Base-by-base conservation (phyloP, 371 early-diverging fungal species). In the Parasitella parasitica region DNA sequence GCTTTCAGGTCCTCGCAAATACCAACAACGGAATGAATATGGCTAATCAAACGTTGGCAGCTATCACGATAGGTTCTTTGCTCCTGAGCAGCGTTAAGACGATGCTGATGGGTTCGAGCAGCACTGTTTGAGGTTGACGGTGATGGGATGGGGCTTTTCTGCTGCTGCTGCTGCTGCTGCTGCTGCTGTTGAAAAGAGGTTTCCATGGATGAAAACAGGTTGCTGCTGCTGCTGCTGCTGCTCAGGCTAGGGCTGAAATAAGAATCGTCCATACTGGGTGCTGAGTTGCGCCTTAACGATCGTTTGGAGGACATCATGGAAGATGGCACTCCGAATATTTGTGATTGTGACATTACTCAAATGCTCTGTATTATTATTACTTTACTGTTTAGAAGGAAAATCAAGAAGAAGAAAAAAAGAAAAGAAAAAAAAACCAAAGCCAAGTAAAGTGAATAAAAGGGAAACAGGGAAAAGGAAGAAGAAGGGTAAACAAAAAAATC, bases 1-100 rank as follows among this genome's bases (percentile, higher is more conserved):
- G 86, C 73, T 22, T 86, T 83, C 41, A 89, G 68, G 34, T 88
- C 88, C 13, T 81, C 77, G 59, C 90, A 81, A 34, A 90, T 67
- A 6, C 75, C 59, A 49, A 77, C 76, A 7, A 88, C 87, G 64
- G 78, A 80, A 18, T 68, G 59, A 54, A 91, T 83, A 61, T 87
- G 75, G 20, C 68, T 76, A 67, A 86, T 77, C 43, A 91, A 74
- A n/a, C 86, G 83, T 38, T 85, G 84, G 69, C 88, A 85, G 63
- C 88, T 90, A 66, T 89, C 88, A 9, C 84, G 85, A 67, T 87
- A 91, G 51, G 83, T 72, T 28, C 85, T 84, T 66, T 89, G 89
- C 57, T 84, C 83, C 41, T 81, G 82, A 15, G 77, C 78, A 30
- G 78, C 78, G 59, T 76, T 75, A 27, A 81, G 26, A 35, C 78